phyloP scores from a whole-genome alignment of 495 filamentous ascomycete genomes.

The Margaritispora aquatica region DNA sequence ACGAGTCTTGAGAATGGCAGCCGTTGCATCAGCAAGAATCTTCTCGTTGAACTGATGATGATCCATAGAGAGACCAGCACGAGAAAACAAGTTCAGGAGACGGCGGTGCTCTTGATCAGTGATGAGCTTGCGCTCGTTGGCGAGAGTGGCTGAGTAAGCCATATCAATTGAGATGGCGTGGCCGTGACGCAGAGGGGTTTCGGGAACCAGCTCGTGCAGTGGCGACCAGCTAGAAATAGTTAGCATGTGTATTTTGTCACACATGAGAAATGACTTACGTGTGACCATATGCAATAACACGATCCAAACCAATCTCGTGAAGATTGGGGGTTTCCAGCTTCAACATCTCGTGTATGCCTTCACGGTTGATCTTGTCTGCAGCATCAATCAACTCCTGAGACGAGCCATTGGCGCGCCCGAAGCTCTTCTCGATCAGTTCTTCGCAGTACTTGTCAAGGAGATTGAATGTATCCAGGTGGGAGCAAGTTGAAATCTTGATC shows the following conservation, averaged over 20 bases:
- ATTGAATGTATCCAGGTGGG: slow-evolving; percentile 51
- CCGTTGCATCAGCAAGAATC: slow-evolving; percentile 51
- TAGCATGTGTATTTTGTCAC: not conserved
- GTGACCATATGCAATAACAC: slow-evolving; percentile 63
- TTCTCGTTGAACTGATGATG: slow-evolving; percentile 53
- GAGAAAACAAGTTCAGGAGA: slow-evolving; percentile 53
- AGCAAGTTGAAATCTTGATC: slow-evolving; percentile 62
- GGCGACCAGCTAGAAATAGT: slow-evolving; percentile 44
- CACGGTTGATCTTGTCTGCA: slow-evolving; percentile 53
- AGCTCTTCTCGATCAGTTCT: slow-evolving; percentile 46
- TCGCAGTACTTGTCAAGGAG: slow-evolving; percentile 56
- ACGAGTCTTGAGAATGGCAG: slow-evolving; percentile 56
- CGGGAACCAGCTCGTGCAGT: slow-evolving; percentile 53
- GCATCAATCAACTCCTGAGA: slow-evolving; percentile 40
- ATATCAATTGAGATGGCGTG: slow-evolving; percentile 64
- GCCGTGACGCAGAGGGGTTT: slow-evolving; percentile 55
- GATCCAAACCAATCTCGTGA: slow-evolving; percentile 55
- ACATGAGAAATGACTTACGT: slow-evolving; percentile 25
- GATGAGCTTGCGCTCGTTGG: slow-evolving; percentile 44
- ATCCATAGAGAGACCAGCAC: slow-evolving; percentile 56
- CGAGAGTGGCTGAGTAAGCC: slow-evolving; percentile 59
- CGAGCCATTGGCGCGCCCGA: slow-evolving; percentile 47
- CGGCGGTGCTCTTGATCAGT: slow-evolving; percentile 43
- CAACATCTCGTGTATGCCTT: slow-evolving; percentile 56
- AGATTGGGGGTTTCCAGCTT: slow-evolving; percentile 59